Base-by-base conservation (phyloP, 208 protist genomes). In the Jaenimonas drosophilae region DNA sequence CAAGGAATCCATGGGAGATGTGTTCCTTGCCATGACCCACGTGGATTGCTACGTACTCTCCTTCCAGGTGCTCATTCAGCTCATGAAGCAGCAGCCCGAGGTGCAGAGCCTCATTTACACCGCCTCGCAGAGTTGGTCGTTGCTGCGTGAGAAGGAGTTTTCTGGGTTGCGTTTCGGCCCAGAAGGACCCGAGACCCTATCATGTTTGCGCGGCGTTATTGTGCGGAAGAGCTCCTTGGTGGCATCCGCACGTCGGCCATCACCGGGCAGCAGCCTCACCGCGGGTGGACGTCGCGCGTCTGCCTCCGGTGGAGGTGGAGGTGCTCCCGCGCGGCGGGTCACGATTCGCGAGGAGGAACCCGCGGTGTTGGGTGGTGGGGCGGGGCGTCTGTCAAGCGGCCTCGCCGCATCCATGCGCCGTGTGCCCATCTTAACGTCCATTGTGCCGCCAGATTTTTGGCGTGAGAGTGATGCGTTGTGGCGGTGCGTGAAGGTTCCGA, bases 11-110 rank as follows among this genome's bases (percentile, higher is more conserved):
- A 30, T 76, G 6, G 62, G 61, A 9, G 76, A 78, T 43, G 54
- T 42, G 11, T 78, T 70, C 58, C 72, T 64, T 38, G 70, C 81
- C 6, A 27, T 91, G 33, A 80, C 54, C 11, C 71, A 91, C 66
- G 71, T 84, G 14, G 81, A 91, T 53, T 59, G 73, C 41, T 91
- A 87, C 46, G 29, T 82, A 16, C 69, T 91, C 3, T 76, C 76
- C 14, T 91, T 86, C 41, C 70, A 62, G 28, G 70, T 75, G 17
- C 54, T 91, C 20, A 75, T 83, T 23, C 73, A 77, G 53, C 64
- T 91, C 38, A 91, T 91, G 81, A 80, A 91, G 50, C 67, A 73
- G 52, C 49, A 71, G 42, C 70, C 63, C 0, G 71, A 81, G 46
- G 67, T 68, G 44, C 81, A 81, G 32, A 59, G 38, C 16, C 23